Base-by-base conservation (phyloP, 106 monocot genomes). In the Hemerocallis citrina region DNA sequence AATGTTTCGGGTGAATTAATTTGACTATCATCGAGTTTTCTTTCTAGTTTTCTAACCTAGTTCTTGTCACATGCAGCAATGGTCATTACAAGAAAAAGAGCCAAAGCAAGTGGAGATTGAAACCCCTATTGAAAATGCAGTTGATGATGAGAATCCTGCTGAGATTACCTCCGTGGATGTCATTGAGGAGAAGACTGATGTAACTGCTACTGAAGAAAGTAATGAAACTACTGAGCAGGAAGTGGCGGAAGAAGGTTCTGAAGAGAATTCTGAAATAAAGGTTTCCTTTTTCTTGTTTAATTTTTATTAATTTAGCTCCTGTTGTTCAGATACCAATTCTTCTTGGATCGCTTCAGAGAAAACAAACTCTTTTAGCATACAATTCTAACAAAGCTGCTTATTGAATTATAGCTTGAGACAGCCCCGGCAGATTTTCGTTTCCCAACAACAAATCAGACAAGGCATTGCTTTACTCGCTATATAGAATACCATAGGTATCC, bases 351-450 rank as follows among this genome's bases (percentile, higher is more conserved):
- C 22, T 34, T 20, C 10, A 64, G 15, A 45, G 19, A 35, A 43
- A 35, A 24, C 24, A 7, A 42, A 49, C 8, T 43, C 6, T 62
- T 34, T 28, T 30, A 17, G 27, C 19, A 45, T 33, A 57, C 19
- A 24, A 14, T 32, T 45, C 64, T 54, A 52, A 15, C 28, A 19
- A 38, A 12, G 25, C 14, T 33, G 13, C 17, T 62, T 49, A 32
- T 57, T 52, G 46, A 23, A 65, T 51, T 71, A 37, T 57, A 95
- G 95, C 47, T 95, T 70, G 89, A 95, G 68, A 95, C 95, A 28
- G 95, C 95, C 55, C 95, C 89, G 16, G 89, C 95, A 21, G 95
- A 95, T 86, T 95, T 90, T 50, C 89, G 95, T 74, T 95, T 95
- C 71, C 89, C 89, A 60, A 95, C 95, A 54, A 86, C 95, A 65